Base-by-base conservation (phyloP, 495 filamentous ascomycete species). In the Darksidea phi region DNA sequence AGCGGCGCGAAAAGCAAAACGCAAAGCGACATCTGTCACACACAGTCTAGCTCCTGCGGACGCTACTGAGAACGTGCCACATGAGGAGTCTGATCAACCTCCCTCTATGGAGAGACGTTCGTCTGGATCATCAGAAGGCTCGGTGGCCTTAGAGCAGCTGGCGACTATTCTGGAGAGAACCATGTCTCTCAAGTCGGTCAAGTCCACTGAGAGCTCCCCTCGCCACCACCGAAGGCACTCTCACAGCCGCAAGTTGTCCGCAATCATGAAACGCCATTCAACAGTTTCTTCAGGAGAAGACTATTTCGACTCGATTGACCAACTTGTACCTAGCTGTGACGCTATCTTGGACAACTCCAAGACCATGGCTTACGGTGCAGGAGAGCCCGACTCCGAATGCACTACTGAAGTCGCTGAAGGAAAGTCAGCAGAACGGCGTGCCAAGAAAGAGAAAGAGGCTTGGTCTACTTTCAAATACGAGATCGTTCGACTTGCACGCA, bases 401-500 rank as follows among this genome's bases (percentile, higher is more conserved):
- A 78, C 82, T 24, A 76, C 79, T 2, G 70, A 73, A n/a, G n/a
- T n/a, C n/a, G 66, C 69, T 23, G 20, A 26, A n/a, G 49, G 38
- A 71, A 79, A 18, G 60, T 73, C 43, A 15, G 41, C 41, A 67
- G 24, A 11, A 15, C 32, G 36, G 28, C 47, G 45, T 25, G 23
- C 54, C 2, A 18, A 77, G 50, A 88, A 87, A 64, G 89, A 93
- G 58, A 79, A 77, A 49, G 86, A 87, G 64, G 84, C 82, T 0
- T 95, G 92, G 92, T 45, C 77, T 11, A 70, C 70, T 6, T 99
- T 99, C 78, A 97, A 96, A 72, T 83, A 79, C 48, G 93, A 97
- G 73, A 94, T 97, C 55, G 77, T 97, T 60, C 88, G 89, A 42
- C 75, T 97, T 48, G 79, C 89, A 1, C 95, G 97, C 75, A 99